Evolutionary conservation across 116 monocot species (phyloP).

Genomic region (Iris pallida): DNA sequence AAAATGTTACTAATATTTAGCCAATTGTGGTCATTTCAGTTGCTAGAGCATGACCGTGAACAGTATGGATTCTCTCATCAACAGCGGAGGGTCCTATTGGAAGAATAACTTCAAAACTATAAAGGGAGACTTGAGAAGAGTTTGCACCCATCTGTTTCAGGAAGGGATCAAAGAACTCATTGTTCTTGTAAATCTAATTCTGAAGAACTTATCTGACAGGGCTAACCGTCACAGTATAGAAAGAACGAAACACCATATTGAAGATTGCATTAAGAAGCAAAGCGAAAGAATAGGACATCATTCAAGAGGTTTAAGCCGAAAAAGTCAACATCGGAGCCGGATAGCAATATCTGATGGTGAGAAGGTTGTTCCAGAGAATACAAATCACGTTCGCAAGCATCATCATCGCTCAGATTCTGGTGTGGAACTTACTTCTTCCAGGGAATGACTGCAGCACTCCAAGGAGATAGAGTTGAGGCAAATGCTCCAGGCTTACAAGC

Average conservation of each 20-base stretch:
- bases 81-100: constrained; percentile 10
- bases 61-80: constrained; percentile 9
- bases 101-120: constrained; percentile 17
- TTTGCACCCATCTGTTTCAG: constrained; percentile 3
- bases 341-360: constrained; percentile 18
- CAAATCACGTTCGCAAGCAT: constrained; percentile 9
- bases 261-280: constrained; percentile 18
- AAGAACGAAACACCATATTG: constrained; percentile 17
- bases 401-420: constrained; percentile 9
- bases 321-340: constrained; percentile 11
- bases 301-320: constrained; percentile 10
- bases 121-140: constrained; percentile 20
- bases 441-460: constrained; percentile 8
- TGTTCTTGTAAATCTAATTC: constrained; percentile 42
- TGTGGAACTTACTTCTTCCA: constrained; percentile 12
- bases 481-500: constrained; percentile 24
- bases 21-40: background rate
- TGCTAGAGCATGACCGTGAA: background rate
- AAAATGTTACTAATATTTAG: background rate
- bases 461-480: constrained; percentile 37
- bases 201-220: constrained; percentile 14
- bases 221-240: constrained; percentile 23
- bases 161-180: constrained; percentile 32
- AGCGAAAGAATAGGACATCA: constrained; percentile 11
- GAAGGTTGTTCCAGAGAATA: constrained; percentile 7